Evolutionary conservation across 257 asterid species (phyloP), one percentile per base, ranked within the genome.

Genomic region (Penstemon barbatus): DNA sequence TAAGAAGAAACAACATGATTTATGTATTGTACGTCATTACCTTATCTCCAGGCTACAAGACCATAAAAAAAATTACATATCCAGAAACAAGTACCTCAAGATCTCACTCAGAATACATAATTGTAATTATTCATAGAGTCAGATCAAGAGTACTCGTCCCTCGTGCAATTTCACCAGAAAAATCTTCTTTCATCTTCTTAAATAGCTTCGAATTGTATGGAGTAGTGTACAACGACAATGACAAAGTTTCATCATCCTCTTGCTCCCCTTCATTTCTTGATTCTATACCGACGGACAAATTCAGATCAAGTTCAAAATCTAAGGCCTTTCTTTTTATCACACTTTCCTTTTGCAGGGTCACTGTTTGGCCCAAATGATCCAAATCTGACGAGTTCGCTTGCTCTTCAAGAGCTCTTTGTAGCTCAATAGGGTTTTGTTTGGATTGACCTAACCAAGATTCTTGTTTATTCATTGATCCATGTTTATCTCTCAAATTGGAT

Each of bases 141-240:
- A 91, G 97, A 91, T 88, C 95, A 57, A 91, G 92, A 86, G 95
- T 86, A 91, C 97, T 91, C 76, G 81, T 79, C 83, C 84, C 76
- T 77, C 78, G 79, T 58, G 69, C 85, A 62, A 67, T 81, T 57
- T 45, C 41, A 49, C 15, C 57, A 19, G 44, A 8, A 67, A 13
- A 19, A 48, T 75, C 81, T 44, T 63, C 81, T 53, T 74, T 80
- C 80, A 65, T 33, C 77, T 75, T 85, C 83, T 69, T 81, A 5
- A 10, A 48, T 59, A 3, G 50, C 65, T 68, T 82, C 37, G 78
- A 68, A n/a, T 79, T 71, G 0, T 78, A 62, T 0, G 79, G 65
- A 53, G 41, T 7, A 7, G 82, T 57, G 69, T 58, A 75, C 70
- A 88, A 71, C 9, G 97, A 83, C 13, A 88, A 67, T 3, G 77